phyloP scores from a whole-genome alignment of 2,329 filamentous ascomycete species.

The Berkeleyomyces rouxiae region DNA sequence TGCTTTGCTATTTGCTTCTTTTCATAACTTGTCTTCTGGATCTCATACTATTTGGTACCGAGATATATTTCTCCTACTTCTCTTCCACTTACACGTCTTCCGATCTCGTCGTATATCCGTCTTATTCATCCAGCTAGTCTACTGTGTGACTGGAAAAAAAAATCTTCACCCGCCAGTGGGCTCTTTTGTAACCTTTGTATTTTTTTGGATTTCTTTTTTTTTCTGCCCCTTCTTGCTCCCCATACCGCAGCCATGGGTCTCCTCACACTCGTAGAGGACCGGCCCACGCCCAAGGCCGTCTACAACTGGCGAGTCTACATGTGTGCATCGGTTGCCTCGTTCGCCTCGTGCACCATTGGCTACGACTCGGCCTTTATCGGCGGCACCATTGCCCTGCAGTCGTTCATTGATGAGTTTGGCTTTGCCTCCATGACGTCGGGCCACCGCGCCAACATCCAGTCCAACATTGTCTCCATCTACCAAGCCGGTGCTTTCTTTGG shows the following conservation, averaged over 20 bases:
- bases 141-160: not conserved
- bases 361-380: conserved; percentile 58
- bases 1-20: not conserved
- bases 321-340: conserved; percentile 37
- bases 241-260: conserved; percentile 24
- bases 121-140: not conserved
- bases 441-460: conserved; percentile 42
- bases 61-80: not conserved
- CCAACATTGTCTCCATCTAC: conserved; percentile 63
- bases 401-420: conserved; percentile 39
- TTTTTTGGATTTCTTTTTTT: not conserved
- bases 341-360: conserved; percentile 37
- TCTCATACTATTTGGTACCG: not conserved
- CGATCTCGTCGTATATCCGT: no score
- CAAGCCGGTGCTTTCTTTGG: conserved; percentile 77
- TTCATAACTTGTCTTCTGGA: not conserved
- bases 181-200: not conserved
- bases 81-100: not conserved
- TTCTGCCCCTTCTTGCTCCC: not conserved
- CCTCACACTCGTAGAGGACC: conserved; percentile 36
- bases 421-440: conserved; percentile 33
- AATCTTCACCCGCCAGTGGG: not conserved
- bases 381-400: conserved; percentile 47
- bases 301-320: conserved; percentile 46
- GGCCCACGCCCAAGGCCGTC: conserved; percentile 38